A percentile compares a stretch with the other conserved stretches of the same genome.
Conservation (phyloP, 768 basidiomycete genomes). For the Calocybe cyanea region DNA sequence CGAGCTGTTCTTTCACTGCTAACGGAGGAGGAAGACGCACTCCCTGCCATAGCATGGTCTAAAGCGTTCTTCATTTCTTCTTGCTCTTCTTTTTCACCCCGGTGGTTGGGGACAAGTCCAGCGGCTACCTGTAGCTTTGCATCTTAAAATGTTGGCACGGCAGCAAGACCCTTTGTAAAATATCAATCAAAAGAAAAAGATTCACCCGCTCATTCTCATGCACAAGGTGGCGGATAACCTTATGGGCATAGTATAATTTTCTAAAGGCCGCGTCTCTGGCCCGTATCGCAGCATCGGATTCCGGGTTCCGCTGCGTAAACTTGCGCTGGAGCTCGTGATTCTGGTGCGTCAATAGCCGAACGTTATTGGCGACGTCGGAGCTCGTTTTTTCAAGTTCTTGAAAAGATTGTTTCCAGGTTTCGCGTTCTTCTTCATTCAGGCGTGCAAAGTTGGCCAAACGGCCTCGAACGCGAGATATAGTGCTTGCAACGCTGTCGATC, state of each 20-base stretch:
- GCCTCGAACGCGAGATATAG: slow-evolving; percentile 13
- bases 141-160: slow-evolving; percentile 6
- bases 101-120: background rate
- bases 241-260: slow-evolving; percentile 33
- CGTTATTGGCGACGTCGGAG: slow-evolving; percentile 19
- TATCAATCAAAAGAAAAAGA: background rate
- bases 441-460: slow-evolving; percentile 12
- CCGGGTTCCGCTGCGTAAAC: slow-evolving; percentile 22
- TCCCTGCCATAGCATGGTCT: slow-evolving; percentile 17
- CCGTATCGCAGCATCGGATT: slow-evolving; percentile 27
- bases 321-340: slow-evolving; percentile 31
- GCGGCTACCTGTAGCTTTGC: slow-evolving; percentile 9
- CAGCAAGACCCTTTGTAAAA: background rate
- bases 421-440: slow-evolving; percentile 9
- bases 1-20: slow-evolving; percentile 23
- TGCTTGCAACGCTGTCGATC: slow-evolving; percentile 11
- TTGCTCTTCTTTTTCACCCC: slow-evolving; percentile 7
- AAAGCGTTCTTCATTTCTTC: slow-evolving; percentile 23
- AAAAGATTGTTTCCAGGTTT: slow-evolving; percentile 22
- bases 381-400: slow-evolving; percentile 34
- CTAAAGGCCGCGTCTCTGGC: slow-evolving; percentile 28
- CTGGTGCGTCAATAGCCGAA: slow-evolving; percentile 24
- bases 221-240: slow-evolving; percentile 38
- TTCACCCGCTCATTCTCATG: slow-evolving; percentile 34
- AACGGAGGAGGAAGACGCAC: slow-evolving; percentile 9